Evolutionary conservation across 1,284 basidiomycete species (phyloP).

Genomic region (Psilocybe mexicana): DNA sequence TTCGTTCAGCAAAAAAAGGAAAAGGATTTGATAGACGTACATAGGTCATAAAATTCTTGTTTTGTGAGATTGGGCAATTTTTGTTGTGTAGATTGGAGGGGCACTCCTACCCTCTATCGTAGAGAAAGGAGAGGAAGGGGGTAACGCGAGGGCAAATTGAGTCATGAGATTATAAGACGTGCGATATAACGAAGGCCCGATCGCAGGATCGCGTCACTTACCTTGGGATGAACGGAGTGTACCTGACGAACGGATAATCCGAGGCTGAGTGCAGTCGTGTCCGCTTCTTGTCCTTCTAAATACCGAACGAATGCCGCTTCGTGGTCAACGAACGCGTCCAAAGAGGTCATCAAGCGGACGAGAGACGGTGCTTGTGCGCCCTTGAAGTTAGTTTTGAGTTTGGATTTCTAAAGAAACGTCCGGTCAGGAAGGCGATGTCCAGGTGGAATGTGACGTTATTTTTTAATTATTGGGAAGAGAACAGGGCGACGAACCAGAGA

Average conservation of each 20-base stretch:
- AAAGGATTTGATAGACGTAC: slow-evolving; percentile 25
- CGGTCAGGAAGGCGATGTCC: background rate
- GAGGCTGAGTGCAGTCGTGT: slow-evolving; percentile 21
- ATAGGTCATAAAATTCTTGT: slow-evolving; percentile 39
- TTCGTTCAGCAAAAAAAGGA: background rate
- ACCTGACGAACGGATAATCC: slow-evolving; percentile 29
- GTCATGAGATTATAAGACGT: background rate
- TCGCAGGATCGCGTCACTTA: slow-evolving; percentile 11
- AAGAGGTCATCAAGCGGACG: slow-evolving; percentile 33
- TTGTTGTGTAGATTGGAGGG: slow-evolving; percentile 28
- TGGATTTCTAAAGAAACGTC: slow-evolving; percentile 15
- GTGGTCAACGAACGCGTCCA: slow-evolving; percentile 42
- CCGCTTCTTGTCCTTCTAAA: slow-evolving; percentile 28
- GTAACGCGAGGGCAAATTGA: background rate
- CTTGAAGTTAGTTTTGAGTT: slow-evolving; percentile 21
- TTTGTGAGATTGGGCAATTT: slow-evolving; percentile 35
- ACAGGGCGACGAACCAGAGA: slow-evolving; percentile 24
- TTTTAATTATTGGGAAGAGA: background rate
- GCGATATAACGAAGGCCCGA: no score
- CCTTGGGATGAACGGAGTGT: slow-evolving; percentile 38
- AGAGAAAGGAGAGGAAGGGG: background rate
- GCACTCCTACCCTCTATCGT: slow-evolving; percentile 35
- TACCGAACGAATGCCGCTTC: slow-evolving; percentile 36
- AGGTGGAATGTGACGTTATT: background rate
- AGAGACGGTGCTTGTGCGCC: slow-evolving; percentile 33